Evolutionary conservation across 108 stramenopile genomes (phyloP).

Genomic region (Poteriospumella lacustris): DNA sequence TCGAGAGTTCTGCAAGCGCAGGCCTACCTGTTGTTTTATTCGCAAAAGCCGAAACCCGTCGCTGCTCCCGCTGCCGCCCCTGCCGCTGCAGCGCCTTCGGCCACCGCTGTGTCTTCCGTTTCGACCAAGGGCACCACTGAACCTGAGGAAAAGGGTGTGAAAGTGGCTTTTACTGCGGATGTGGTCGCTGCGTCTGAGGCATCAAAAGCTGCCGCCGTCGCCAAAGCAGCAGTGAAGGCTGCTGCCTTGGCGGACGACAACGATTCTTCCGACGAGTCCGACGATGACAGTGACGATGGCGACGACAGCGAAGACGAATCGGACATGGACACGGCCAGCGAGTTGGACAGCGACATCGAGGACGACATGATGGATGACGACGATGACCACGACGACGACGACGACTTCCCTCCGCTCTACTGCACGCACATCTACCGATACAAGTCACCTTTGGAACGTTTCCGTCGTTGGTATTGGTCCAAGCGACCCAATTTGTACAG

Average conservation of each 20-base stretch:
- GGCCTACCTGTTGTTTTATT: conserved; percentile 42
- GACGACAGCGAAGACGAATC: background rate
- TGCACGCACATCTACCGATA: too few species aligned
- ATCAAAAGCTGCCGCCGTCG: background rate
- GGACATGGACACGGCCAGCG: background rate
- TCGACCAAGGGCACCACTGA: background rate
- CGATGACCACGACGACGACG: too few species aligned
- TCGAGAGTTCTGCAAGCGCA: conserved; percentile 22
- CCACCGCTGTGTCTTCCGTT: background rate
- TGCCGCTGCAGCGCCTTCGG: background rate
- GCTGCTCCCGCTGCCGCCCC: background rate
- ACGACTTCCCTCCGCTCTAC: too few species aligned
- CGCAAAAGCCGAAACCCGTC: background rate
- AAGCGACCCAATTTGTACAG: too few species aligned
- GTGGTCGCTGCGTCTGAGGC: background rate
- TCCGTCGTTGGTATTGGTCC: too few species aligned
- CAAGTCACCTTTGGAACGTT: too few species aligned
- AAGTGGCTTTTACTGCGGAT: too few species aligned
- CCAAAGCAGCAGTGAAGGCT: background rate
- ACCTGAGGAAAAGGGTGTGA: too few species aligned
- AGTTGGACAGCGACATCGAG: background rate
- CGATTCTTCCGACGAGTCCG: too few species aligned
- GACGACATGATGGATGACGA: background rate
- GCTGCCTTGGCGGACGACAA: too few species aligned
- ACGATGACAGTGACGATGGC: background rate